A percentile compares a stretch with the other conserved stretches of the same genome.
Evolutionary conservation across 768 basidiomycete species (phyloP).

Genomic region (Mycena galopus): DNA sequence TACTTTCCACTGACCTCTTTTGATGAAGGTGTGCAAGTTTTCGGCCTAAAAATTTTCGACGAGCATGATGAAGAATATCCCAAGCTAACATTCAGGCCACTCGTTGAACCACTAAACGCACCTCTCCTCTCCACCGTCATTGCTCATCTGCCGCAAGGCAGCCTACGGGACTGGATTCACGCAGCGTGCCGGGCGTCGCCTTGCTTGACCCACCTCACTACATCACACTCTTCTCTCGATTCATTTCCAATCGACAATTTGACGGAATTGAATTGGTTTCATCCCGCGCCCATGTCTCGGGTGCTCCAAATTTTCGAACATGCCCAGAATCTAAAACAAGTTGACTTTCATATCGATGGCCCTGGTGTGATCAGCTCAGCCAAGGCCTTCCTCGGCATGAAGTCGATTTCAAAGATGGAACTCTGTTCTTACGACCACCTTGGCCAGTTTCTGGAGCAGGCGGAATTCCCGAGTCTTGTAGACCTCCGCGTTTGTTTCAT

Average conservation of each 20-base stretch:
- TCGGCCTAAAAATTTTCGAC: neutral
- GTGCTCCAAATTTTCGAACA: constrained; percentile 20
- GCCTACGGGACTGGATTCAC: constrained; percentile 25
- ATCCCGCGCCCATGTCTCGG: constrained; percentile 12
- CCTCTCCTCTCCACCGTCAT: constrained; percentile 19
- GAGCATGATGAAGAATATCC: neutral
- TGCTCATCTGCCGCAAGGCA: constrained; percentile 15
- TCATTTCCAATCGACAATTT: constrained; percentile 21
- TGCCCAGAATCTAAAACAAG: constrained; percentile 5
- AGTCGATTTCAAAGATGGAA: constrained; percentile 1
- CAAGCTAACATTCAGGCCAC: constrained; percentile 1
- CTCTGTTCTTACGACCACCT: neutral
- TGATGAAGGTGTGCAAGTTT: neutral
- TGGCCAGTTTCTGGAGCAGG: constrained; percentile 21
- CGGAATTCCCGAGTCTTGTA: neutral
- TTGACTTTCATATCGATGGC: constrained; percentile 17
- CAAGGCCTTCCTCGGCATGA: constrained; percentile 6
- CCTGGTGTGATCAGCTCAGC: constrained; percentile 11
- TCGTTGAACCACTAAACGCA: neutral
- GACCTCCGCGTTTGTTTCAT: constrained; percentile 8
- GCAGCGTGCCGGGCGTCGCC: constrained; percentile 18
- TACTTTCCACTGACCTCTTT: neutral
- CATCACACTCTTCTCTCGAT: constrained; percentile 10
- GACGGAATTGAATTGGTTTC: constrained; percentile 10
- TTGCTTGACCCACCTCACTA: constrained; percentile 3